These are phyloP conservation scores for Fagus crenata DNA, from an alignment of 306 rosid genomes.

Conservation along the genomic window DNA sequence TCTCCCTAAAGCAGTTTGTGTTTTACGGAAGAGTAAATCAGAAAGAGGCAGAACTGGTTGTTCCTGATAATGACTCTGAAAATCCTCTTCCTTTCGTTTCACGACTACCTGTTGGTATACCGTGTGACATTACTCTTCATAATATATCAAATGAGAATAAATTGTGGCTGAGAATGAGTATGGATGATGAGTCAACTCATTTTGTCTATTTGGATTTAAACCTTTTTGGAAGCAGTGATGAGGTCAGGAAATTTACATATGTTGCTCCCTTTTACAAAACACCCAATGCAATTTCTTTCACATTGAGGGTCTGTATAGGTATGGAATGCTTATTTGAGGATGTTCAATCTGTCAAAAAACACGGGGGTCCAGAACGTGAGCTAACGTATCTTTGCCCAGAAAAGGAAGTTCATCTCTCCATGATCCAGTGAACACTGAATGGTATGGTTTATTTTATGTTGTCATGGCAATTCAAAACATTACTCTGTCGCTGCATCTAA, in stretches of 20 bases:
- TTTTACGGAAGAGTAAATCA: slow-evolving; percentile 43
- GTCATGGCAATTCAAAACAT: not conserved
- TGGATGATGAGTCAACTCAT: slow-evolving; percentile 50
- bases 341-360: slow-evolving; percentile 27
- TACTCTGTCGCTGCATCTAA: not conserved
- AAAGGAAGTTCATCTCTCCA: slow-evolving; percentile 56
- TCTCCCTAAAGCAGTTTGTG: slow-evolving; percentile 53
- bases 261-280: slow-evolving; percentile 62
- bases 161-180: slow-evolving; percentile 63
- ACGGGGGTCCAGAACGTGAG: slow-evolving; percentile 67
- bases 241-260: slow-evolving; percentile 38
- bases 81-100: slow-evolving; percentile 61
- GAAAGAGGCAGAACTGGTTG: slow-evolving; percentile 48
- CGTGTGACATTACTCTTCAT: slow-evolving; percentile 63
- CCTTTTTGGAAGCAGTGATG: slow-evolving; percentile 41
- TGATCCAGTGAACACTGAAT: slow-evolving; percentile 23
- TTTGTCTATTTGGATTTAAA: slow-evolving; percentile 55
- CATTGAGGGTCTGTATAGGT: slow-evolving; percentile 47
- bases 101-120: slow-evolving; percentile 65
- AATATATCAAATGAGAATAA: slow-evolving; percentile 45
- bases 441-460: not conserved
- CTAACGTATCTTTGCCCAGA: slow-evolving; percentile 58
- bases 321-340: slow-evolving; percentile 58
- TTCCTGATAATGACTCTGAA: slow-evolving; percentile 50
- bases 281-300: slow-evolving; percentile 49